A percentile compares a stretch with the other conserved stretches of the same genome.
phyloP scores from a whole-genome alignment of 1,284 basidiomycete species.

The Hymenochaete sp. region DNA sequence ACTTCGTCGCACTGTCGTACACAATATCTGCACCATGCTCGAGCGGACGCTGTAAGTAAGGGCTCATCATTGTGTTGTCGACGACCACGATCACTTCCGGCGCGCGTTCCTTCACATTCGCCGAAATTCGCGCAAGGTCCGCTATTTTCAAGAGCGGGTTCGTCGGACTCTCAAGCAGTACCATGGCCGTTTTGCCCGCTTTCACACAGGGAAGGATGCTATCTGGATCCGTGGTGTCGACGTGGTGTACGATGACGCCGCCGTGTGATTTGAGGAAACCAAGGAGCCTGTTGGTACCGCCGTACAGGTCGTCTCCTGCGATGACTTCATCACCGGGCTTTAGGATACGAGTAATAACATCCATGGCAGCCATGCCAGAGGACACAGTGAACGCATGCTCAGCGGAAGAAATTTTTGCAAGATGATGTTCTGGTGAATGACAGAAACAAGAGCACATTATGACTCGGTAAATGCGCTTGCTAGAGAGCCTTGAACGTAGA shows the following conservation, averaged over 20 bases:
- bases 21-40: constrained; percentile 96
- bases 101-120: constrained; percentile 72
- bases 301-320: constrained; percentile 96
- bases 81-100: constrained; percentile 84
- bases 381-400: constrained; percentile 85
- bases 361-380: constrained; percentile 97
- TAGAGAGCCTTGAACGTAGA: constrained; percentile 12
- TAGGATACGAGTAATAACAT: constrained; percentile 88
- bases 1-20: constrained; percentile 98
- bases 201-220: constrained; percentile 59
- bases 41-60: constrained; percentile 92
- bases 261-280: constrained; percentile 85
- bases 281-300: constrained; percentile 93
- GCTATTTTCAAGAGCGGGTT: constrained; percentile 96
- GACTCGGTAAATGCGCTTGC: constrained; percentile 7
- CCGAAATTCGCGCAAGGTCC: constrained; percentile 77
- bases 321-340: constrained; percentile 94
- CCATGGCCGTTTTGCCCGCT: constrained; percentile 77
- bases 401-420: constrained; percentile 90
- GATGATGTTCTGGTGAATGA: constrained; percentile 68
- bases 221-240: constrained; percentile 80
- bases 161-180: constrained; percentile 94
- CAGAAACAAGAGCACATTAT: constrained; percentile 6
- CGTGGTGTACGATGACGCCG: constrained; percentile 86
- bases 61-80: constrained; percentile 99